Percentiles rank a stretch among this genome's conserved stretches.
phyloP scores from a whole-genome alignment of 2,329 filamentous ascomycete species.

The Chaetomium olivaceum region DNA sequence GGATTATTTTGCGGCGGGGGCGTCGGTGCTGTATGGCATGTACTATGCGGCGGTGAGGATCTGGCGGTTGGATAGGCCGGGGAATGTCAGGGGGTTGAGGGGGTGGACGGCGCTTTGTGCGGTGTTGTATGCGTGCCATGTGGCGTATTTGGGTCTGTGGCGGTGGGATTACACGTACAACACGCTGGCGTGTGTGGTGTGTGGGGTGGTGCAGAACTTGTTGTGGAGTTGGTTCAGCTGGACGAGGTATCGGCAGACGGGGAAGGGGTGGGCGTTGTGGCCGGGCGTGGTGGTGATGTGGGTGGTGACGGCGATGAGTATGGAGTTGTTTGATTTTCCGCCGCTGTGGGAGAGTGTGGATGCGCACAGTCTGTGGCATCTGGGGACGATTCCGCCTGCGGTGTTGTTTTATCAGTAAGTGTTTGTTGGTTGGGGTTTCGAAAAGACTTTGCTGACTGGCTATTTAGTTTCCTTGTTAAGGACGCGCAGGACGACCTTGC shows the following conservation, averaged over 20 bases:
- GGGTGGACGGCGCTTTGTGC: slow-evolving; percentile 76
- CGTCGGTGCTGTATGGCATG: slow-evolving; percentile 84
- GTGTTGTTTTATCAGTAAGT: slow-evolving; percentile 92
- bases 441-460: slow-evolving; percentile 12
- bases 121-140: slow-evolving; percentile 70
- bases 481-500: slow-evolving; percentile 83
- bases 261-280: slow-evolving; percentile 80
- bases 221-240: slow-evolving; percentile 87
- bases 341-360: slow-evolving; percentile 81
- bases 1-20: slow-evolving; percentile 94
- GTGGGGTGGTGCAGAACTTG: slow-evolving; percentile 76
- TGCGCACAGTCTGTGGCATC: slow-evolving; percentile 94
- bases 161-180: slow-evolving; percentile 97
- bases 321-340: slow-evolving; percentile 93
- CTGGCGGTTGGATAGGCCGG: slow-evolving; percentile 70
- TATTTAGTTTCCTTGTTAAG: slow-evolving; percentile 86
- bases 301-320: slow-evolving; percentile 90
- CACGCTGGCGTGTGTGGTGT: slow-evolving; percentile 88
- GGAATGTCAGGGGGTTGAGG: slow-evolving; percentile 56
- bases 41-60: slow-evolving; percentile 83
- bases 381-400: slow-evolving; percentile 85
- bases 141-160: slow-evolving; percentile 81
- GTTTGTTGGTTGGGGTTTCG: slow-evolving; percentile 10
- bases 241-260: slow-evolving; percentile 68
- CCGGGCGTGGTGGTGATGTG: slow-evolving; percentile 89